Conservation (phyloP, 2,329 filamentous ascomycete genomes). For the Karstenula rhodostoma region DNA sequence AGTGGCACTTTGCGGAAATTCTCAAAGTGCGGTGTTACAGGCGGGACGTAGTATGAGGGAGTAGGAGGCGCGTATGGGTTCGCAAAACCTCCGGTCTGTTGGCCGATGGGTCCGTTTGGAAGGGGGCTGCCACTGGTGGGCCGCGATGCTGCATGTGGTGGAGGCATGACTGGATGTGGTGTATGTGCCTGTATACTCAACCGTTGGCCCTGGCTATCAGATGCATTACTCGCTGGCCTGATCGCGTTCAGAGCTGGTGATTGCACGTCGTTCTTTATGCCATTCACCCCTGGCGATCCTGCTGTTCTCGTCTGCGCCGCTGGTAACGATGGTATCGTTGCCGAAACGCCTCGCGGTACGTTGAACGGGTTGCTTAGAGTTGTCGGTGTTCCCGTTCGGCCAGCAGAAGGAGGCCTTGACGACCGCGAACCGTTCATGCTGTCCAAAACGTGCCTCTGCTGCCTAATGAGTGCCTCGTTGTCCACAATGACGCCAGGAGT, state of each 20-base stretch:
- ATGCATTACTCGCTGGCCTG: constrained; percentile 45
- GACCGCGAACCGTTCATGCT: constrained; percentile 54
- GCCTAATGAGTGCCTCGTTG: constrained; percentile 61
- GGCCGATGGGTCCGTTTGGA: constrained; percentile 43
- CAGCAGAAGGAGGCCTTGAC: constrained; percentile 38
- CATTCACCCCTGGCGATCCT: constrained; percentile 42
- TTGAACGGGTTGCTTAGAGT: constrained; percentile 38
- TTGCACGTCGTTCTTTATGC: constrained; percentile 51
- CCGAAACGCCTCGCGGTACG: constrained; percentile 33
- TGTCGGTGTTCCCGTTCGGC: constrained; percentile 35
- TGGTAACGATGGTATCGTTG: constrained; percentile 31
- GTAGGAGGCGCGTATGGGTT: constrained; percentile 41
- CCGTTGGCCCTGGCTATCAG: constrained; percentile 39
- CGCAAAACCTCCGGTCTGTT: constrained; percentile 34
- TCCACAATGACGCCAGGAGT: constrained; percentile 62
- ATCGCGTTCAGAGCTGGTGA: constrained; percentile 55
- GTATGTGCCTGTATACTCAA: constrained; percentile 42
- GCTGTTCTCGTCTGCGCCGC: constrained; percentile 40
- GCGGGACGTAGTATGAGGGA: constrained; percentile 39
- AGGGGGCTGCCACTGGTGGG: constrained; percentile 53
- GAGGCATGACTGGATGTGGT: constrained; percentile 49
- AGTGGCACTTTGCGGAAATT: constrained; percentile 42
- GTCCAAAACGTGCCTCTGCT: constrained; percentile 60
- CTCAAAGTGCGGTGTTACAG: constrained; percentile 39
- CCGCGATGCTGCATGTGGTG: constrained; percentile 47